A percentile compares a stretch with the other conserved stretches of the same genome.
phyloP scores from a whole-genome alignment of 208 protist genomes.

The Willaertia magna region DNA sequence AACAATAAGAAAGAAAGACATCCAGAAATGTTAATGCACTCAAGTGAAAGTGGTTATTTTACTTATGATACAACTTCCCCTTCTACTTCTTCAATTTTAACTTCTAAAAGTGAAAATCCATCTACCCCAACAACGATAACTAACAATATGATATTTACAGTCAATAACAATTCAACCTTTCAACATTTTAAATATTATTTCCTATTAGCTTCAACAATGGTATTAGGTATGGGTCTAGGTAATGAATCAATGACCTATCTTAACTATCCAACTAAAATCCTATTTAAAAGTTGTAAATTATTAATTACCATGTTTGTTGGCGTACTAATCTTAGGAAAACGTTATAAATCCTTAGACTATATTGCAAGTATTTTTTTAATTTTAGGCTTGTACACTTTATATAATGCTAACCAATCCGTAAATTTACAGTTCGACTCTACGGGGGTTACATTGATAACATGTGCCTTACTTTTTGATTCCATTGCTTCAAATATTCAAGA shows the following conservation, averaged over 20 bases:
- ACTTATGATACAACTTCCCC: too few species aligned
- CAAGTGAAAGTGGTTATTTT: too few species aligned
- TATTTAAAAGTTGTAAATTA: slow-evolving; percentile 10
- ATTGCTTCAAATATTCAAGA: slow-evolving; percentile 2
- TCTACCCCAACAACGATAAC: not conserved
- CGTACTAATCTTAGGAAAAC: not conserved
- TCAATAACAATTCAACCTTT: not conserved
- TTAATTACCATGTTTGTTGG: not conserved
- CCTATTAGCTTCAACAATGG: not conserved
- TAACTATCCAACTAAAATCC: slow-evolving; percentile 13
- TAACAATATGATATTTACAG: not conserved
- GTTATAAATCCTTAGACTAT: not conserved
- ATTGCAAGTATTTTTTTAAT: not conserved
- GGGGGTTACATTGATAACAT: not conserved
- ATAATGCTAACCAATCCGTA: not conserved
- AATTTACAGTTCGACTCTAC: not conserved
- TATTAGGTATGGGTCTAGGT: not conserved
- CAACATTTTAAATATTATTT: slow-evolving; percentile 1
- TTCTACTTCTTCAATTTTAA: not conserved
- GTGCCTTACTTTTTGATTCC: not conserved
- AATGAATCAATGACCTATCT: slow-evolving; percentile 2
- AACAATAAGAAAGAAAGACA: not conserved
- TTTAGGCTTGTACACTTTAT: not conserved
- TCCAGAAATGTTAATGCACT: too few species aligned
- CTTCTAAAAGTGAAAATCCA: not conserved